phyloP scores from a whole-genome alignment of 1,284 basidiomycete genomes.

The Fomitiporia mediterranea region DNA sequence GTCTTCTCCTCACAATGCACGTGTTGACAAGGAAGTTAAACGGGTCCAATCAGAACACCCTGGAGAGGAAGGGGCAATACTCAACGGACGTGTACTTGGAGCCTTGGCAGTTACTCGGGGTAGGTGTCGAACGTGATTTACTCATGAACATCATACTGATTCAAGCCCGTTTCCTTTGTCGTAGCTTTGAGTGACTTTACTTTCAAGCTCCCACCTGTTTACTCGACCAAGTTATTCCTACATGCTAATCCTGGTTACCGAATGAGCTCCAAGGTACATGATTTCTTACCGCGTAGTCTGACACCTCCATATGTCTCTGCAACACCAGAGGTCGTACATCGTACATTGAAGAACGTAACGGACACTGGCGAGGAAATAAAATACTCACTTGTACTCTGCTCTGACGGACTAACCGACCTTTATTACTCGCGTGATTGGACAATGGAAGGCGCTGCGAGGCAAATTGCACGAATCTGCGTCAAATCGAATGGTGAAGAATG shows the following conservation, averaged over 20 bases:
- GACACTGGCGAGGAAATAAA: conserved; percentile 11
- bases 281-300: conserved; percentile 53
- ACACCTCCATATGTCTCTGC: conserved; percentile 69
- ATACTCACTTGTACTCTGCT: conserved; percentile 56
- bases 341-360: conserved; percentile 33
- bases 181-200: conserved; percentile 64
- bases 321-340: conserved; percentile 56
- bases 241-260: conserved; percentile 60
- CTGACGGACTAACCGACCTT: conserved; percentile 64
- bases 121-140: conserved; percentile 39
- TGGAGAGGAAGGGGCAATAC: conserved; percentile 55
- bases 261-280: conserved; percentile 58
- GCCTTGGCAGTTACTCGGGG: conserved; percentile 68
- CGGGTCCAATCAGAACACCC: conserved; percentile 59
- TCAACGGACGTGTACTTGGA: conserved; percentile 60
- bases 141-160: conserved; percentile 4
- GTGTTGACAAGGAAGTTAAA: conserved; percentile 52
- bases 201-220: conserved; percentile 66
- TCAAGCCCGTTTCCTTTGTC: not conserved
- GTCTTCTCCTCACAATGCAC: conserved; percentile 59
- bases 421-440: conserved; percentile 43
- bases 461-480: conserved; percentile 26
- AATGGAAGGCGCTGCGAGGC: conserved; percentile 43
- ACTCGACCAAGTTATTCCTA: conserved; percentile 63
- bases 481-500: conserved; percentile 5